Conservation (phyloP, 78 protist species). For the Planoprotostelium fungivorum region DNA sequence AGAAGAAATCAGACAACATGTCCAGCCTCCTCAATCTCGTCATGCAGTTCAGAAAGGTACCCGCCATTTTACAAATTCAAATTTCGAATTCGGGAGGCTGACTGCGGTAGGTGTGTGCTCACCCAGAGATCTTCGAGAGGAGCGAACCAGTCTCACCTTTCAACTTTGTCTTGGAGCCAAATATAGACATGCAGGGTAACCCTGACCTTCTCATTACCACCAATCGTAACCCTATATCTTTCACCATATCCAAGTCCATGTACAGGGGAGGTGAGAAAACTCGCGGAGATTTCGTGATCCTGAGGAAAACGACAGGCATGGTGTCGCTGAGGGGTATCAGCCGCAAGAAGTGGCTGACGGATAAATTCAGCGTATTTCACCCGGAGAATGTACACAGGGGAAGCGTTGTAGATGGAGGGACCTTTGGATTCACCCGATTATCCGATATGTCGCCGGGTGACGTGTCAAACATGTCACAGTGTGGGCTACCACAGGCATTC, state of each 20-base stretch:
- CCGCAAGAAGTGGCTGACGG: background rate
- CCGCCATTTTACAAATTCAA: background rate
- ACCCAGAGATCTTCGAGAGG: slow-evolving; percentile 88
- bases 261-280: slow-evolving; percentile 13
- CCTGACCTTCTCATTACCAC: background rate
- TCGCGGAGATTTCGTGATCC: too few species aligned
- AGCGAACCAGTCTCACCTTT: slow-evolving; percentile 52
- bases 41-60: slow-evolving; percentile 89
- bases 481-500: background rate
- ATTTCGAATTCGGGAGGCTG: background rate
- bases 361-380: slow-evolving; percentile 15
- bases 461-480: background rate
- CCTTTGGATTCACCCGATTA: slow-evolving; percentile 25
- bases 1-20: slow-evolving; percentile 21
- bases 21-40: slow-evolving; percentile 80
- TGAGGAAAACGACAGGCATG: too few species aligned
- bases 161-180: slow-evolving; percentile 22
- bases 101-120: slow-evolving; percentile 79
- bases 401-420: background rate
- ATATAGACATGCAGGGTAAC: too few species aligned
- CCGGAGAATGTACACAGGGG: background rate
- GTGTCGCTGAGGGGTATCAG: background rate
- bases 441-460: slow-evolving; percentile 38
- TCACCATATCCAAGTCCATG: slow-evolving; percentile 20
- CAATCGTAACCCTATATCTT: slow-evolving; percentile 34